phyloP scores from a whole-genome alignment of 2,329 filamentous ascomycete genomes.

The Hyphodiscus sp. region DNA sequence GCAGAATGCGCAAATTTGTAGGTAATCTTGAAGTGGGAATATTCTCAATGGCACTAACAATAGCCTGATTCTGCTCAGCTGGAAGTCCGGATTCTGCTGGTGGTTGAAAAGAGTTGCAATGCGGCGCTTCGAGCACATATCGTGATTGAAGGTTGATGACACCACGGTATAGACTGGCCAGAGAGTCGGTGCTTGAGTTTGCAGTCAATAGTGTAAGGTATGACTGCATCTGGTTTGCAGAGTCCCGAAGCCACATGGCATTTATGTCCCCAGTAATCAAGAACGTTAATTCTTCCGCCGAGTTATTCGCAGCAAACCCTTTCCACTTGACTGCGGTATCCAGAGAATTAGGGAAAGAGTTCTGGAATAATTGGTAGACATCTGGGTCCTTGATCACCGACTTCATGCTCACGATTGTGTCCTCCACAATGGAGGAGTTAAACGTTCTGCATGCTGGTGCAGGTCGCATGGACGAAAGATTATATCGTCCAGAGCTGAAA shows the following conservation, averaged over 20 bases:
- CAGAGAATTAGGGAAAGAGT: slow-evolving; percentile 68
- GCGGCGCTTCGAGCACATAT: slow-evolving; percentile 63
- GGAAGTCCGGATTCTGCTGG: slow-evolving; percentile 65
- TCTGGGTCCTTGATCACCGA: slow-evolving; percentile 68
- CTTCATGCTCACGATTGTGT: slow-evolving; percentile 65
- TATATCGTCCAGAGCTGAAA: slow-evolving; percentile 67
- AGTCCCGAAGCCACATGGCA: slow-evolving; percentile 87
- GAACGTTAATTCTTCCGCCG: slow-evolving; percentile 57
- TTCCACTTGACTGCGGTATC: slow-evolving; percentile 68
- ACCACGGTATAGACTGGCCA: slow-evolving; percentile 62
- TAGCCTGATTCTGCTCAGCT: slow-evolving; percentile 53
- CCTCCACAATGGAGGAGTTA: slow-evolving; percentile 68
- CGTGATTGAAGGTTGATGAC: slow-evolving; percentile 66
- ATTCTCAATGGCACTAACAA: slow-evolving; percentile 7
- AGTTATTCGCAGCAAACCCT: slow-evolving; percentile 49
- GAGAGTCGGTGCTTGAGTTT: slow-evolving; percentile 46
- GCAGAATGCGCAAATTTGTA: no score
- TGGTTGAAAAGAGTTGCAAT: slow-evolving; percentile 89
- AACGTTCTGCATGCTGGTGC: slow-evolving; percentile 73
- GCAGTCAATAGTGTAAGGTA: slow-evolving; percentile 56
- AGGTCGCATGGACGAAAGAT: slow-evolving; percentile 76
- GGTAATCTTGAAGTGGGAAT: no score
- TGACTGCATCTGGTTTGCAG: slow-evolving; percentile 67
- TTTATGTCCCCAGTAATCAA: slow-evolving; percentile 60
- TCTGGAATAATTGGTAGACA: slow-evolving; percentile 63